These are phyloP conservation scores for Emericellopsis cladophorae DNA, from an alignment of 2,329 filamentous ascomycete genomes.

Conservation along the genomic window DNA sequence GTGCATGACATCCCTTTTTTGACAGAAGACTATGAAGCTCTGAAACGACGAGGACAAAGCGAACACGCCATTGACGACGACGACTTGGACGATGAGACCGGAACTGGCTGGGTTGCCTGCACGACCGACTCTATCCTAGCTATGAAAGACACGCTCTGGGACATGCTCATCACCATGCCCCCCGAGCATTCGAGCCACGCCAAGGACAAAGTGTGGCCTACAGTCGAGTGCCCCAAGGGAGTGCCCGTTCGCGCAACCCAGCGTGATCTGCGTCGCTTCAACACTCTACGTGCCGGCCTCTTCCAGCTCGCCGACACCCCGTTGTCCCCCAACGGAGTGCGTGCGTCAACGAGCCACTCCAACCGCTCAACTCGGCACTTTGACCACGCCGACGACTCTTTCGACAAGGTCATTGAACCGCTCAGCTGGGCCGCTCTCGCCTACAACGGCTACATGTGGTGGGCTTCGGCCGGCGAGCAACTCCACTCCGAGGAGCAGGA, in stretches of 20 bases:
- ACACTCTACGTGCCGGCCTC: constrained; percentile 53
- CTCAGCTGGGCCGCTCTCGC: constrained; percentile 61
- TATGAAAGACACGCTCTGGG: constrained; percentile 78
- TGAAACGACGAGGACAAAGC: constrained; percentile 21
- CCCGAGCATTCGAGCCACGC: constrained; percentile 44
- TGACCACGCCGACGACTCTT: constrained; percentile 27
- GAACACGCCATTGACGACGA: constrained; percentile 17
- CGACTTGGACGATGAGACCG: constrained; percentile 28
- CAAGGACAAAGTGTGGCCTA: constrained; percentile 58
- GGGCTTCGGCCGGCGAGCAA: constrained; percentile 72
- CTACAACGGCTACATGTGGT: constrained; percentile 81
- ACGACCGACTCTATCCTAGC: constrained; percentile 89
- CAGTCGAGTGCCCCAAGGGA: constrained; percentile 53
- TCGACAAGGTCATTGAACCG: constrained; percentile 48
- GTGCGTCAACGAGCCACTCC: constrained; percentile 11
- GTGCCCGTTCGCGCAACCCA: constrained; percentile 72
- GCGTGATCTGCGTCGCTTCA: constrained; percentile 74
- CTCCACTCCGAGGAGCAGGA: constrained; percentile 47
- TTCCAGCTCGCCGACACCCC: constrained; percentile 24
- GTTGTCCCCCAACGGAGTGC: constrained; percentile 9
- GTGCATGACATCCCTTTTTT: constrained; percentile 84
- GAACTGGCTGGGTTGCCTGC: constrained; percentile 78
- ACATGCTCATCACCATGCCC: constrained; percentile 77
- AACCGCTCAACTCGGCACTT: constrained; percentile 7
- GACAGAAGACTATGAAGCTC: constrained; percentile 42